Evolutionary conservation across 2,329 filamentous ascomycete species (phyloP).

Genomic region (Cladosporium sp.): DNA sequence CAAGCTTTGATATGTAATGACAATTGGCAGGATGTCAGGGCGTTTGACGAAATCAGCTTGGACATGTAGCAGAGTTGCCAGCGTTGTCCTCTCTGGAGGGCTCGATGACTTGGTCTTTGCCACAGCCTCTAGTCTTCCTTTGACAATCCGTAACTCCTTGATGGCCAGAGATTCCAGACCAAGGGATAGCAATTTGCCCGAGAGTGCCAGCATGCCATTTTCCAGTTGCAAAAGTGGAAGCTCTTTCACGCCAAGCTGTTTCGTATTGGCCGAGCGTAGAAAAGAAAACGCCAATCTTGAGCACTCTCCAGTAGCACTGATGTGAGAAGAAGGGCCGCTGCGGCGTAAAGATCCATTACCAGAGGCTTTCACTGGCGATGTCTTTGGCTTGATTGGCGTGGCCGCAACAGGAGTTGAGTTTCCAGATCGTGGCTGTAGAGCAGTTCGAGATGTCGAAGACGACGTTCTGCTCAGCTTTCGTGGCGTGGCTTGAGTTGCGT

Average conservation of each 20-base stretch:
- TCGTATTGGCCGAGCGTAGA: slow-evolving; percentile 54
- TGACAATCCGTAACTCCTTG: slow-evolving; percentile 65
- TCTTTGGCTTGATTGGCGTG: slow-evolving; percentile 30
- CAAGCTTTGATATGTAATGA: slow-evolving; percentile 63
- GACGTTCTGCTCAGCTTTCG: slow-evolving; percentile 23
- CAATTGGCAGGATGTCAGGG: slow-evolving; percentile 42
- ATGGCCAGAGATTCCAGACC: slow-evolving; percentile 64
- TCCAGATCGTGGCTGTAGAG: slow-evolving; percentile 43
- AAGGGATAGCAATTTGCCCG: slow-evolving; percentile 61
- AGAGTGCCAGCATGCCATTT: slow-evolving; percentile 65
- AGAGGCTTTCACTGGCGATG: not conserved
- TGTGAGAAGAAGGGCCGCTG: not conserved
- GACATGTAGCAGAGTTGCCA: slow-evolving; percentile 62
- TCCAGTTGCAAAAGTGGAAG: slow-evolving; percentile 67
- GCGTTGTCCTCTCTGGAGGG: slow-evolving; percentile 37
- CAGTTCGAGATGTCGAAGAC: slow-evolving; percentile 19
- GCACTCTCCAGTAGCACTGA: slow-evolving; percentile 62
- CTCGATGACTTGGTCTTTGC: not conserved
- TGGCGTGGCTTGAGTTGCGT: slow-evolving; percentile 51
- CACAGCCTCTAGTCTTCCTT: slow-evolving; percentile 54
- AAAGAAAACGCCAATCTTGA: slow-evolving; percentile 63
- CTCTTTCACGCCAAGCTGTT: slow-evolving; percentile 48
- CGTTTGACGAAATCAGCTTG: slow-evolving; percentile 39
- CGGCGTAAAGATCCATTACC: not conserved
- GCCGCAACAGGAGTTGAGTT: slow-evolving; percentile 50